Base-by-base conservation (phyloP, 495 filamentous ascomycete species). In the Hypomontagnella submonticulosa region DNA sequence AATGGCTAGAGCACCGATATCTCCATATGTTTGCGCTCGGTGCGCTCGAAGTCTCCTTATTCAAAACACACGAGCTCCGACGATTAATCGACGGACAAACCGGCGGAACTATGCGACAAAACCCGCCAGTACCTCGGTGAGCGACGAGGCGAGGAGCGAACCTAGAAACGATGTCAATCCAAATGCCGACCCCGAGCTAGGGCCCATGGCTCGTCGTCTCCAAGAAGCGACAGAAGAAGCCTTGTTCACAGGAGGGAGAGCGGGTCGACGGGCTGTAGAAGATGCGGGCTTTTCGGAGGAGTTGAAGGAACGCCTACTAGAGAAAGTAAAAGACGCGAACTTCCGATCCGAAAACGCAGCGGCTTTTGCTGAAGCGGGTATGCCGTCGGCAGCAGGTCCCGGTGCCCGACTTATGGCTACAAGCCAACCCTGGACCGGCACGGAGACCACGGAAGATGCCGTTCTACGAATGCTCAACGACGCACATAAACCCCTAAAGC, bases 221-320 rank as follows among this genome's bases (percentile, higher is more conserved):
- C 80, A 87, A 40, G 82, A 92, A 72, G 90, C 95, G 73, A 93
- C 90, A 27, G 92, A 96, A 73, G 89, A 95, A 50, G 84, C 83
- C 4, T 77, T 97, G 19, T 79, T 92, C 20, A 85, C 84, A 57
- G 90, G 89, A 13, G 89, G 91, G 18, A 83, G 84, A 60, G 85
- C 88, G 40, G 89, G 91, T 36, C 83, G 79, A 42, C 89, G 88
- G 69, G 90, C 89, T n/a, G 81, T 97, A 11, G 81, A 90, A 69
- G 89, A 96, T 55, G 92, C 91, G 44, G 91, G 91, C 27, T 97
- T 99, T 79, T 89, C 88, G 53, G 90, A 93, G 13, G 92, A 97
- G 58, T 78, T 98, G 61, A 96, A 92, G 71, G 77, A 78, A 61
- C 76, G 85, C 57, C 81, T 99, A 4, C 86, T 93, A 52, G 88